Conservation (phyloP, 768 basidiomycete species). For the Rubroboletus satanas region DNA sequence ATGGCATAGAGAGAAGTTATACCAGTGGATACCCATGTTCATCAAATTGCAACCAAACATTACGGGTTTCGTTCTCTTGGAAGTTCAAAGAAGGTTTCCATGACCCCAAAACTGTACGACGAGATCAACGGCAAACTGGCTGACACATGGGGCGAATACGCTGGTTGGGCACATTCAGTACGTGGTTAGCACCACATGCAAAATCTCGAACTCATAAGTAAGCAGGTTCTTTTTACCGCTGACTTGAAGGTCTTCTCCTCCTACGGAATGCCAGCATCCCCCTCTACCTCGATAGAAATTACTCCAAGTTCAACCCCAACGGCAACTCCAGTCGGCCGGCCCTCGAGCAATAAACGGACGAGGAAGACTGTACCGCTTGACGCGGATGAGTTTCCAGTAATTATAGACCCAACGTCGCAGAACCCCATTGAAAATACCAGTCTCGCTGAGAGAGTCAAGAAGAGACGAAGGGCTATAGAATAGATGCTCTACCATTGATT, state of each 20-base stretch:
- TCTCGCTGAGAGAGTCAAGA: constrained; percentile 43
- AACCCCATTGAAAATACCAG: constrained; percentile 11
- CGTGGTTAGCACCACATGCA: constrained; percentile 16
- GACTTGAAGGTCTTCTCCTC: constrained; percentile 66
- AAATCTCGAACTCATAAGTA: background rate
- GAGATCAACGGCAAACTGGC: constrained; percentile 60
- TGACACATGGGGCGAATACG: constrained; percentile 74
- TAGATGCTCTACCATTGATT: background rate
- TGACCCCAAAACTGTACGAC: constrained; percentile 77
- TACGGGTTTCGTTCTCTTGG: constrained; percentile 58
- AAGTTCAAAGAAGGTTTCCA: constrained; percentile 44
- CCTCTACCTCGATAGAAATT: constrained; percentile 7
- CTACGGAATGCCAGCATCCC: constrained; percentile 43
- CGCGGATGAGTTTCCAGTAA: constrained; percentile 11
- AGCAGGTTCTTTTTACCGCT: constrained; percentile 69
- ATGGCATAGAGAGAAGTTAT: constrained; percentile 69
- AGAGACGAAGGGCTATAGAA: constrained; percentile 26
- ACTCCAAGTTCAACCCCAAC: constrained; percentile 23
- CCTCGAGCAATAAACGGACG: constrained; percentile 35
- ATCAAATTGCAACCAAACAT: constrained; percentile 80
- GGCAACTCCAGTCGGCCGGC: constrained; percentile 30
- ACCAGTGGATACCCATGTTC: constrained; percentile 94
- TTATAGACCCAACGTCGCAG: background rate
- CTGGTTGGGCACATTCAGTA: constrained; percentile 90
- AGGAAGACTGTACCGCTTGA: constrained; percentile 8